Base-by-base conservation (phyloP, 1,284 basidiomycete species). In the Leccinum subfulvum region DNA sequence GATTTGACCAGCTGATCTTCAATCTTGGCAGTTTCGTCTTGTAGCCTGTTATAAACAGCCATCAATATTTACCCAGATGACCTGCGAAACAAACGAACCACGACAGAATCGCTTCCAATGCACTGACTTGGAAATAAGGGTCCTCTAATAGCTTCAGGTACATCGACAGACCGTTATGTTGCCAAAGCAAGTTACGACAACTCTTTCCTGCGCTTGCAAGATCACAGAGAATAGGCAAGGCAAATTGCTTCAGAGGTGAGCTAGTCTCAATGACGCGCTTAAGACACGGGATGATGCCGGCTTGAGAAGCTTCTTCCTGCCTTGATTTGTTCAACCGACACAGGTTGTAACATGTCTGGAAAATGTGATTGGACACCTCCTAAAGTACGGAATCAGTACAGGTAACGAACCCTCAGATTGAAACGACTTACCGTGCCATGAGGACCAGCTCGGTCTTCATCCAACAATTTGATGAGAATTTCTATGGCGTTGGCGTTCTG, bases 401-500 rank as follows among this genome's bases (percentile, higher is more conserved):
- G 35, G 65, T 23, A 52, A 41, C 28, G 37, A 47, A 57, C 53
- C 59, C 49, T 47, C 18, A 58, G 35, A 18, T 62, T 16, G 26
- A 9, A 61, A 53, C 9, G 41, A 80, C 89, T 64, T 71, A 94
- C 95, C 47, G 94, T 91, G 70, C 87, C 90, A 69, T 95, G 89
- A 1, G 87, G 84, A 3, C 93, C 90, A 16, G 87, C 82, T 62
- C 88, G 87, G 70, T 93, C 89, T 71, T 94, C 89, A 33, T 92
- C 91, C 30, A 98, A 80, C 11, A 97, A 86, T 47, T 84, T 85
- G 52, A 95, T 89, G 10, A 99, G 82, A 58, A 94, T 89, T 74
- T 98, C 95, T 66, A 98, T 92, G 1, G 94, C 91, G 71, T 98
- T 97, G 37, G 95, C 94, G 68, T 98, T 98, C 76, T 98, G 96